phyloP scores from a whole-genome alignment of 202 grass and related monocot species.

The Setaria viridis region DNA sequence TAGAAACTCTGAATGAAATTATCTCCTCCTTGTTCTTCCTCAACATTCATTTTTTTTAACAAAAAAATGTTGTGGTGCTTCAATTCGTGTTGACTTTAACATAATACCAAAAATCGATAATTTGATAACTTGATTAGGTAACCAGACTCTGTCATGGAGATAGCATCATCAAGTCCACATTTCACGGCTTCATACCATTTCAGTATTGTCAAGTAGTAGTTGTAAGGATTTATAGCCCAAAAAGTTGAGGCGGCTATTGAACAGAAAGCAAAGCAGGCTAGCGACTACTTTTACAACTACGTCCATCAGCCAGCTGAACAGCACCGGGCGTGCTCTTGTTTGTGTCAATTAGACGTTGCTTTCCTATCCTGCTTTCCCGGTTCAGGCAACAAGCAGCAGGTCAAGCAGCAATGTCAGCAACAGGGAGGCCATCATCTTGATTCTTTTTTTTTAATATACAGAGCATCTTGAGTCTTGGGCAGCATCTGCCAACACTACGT shows the following conservation, averaged over 20 bases:
- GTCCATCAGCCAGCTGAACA: slow-evolving; percentile 49
- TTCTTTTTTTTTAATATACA: too few relatives aligned
- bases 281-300: neutral
- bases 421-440: neutral
- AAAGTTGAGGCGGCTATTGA: slow-evolving; percentile 10
- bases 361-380: slow-evolving; percentile 42
- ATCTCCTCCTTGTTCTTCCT: neutral
- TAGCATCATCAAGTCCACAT: neutral
- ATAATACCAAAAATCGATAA: neutral
- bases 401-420: slow-evolving; percentile 56
- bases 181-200: neutral
- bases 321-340: neutral
- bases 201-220: neutral
- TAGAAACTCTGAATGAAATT: neutral
- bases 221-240: neutral
- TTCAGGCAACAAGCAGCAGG: slow-evolving; percentile 41
- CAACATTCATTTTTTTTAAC: neutral
- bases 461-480: too few relatives aligned
- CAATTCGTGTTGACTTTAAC: neutral
- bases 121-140: slow-evolving; percentile 38
- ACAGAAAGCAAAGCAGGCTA: neutral
- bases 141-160: slow-evolving; percentile 18
- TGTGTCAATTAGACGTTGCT: slow-evolving; percentile 42
- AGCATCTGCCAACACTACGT: neutral
- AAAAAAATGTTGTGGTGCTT: neutral